Conservation (phyloP, 495 filamentous ascomycete genomes). For the Extremus antarcticus region DNA sequence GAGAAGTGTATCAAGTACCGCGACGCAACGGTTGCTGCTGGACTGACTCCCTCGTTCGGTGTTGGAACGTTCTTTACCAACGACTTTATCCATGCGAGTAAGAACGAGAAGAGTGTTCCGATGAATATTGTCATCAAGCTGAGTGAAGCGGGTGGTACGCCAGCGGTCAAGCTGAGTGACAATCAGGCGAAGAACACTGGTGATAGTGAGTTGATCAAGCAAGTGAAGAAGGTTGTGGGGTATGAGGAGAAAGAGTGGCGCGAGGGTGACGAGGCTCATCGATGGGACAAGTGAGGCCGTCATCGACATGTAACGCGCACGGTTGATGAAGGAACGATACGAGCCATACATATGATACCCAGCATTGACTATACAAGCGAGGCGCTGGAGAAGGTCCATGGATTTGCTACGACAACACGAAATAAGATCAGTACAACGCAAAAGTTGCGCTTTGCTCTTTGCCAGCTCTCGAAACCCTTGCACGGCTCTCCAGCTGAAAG, state of each 20-base stretch:
- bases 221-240: slow-evolving; percentile 74
- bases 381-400: not conserved
- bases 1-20: slow-evolving; percentile 88
- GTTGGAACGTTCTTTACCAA: slow-evolving; percentile 91
- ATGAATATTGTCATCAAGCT: slow-evolving; percentile 98
- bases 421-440: not conserved
- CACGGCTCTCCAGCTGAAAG: not conserved
- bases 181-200: slow-evolving; percentile 96
- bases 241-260: slow-evolving; percentile 79
- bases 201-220: slow-evolving; percentile 61
- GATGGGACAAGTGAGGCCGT: slow-evolving; percentile 47
- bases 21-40: slow-evolving; percentile 60
- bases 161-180: slow-evolving; percentile 91
- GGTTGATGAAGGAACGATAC: not conserved
- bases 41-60: slow-evolving; percentile 77
- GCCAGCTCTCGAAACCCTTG: not conserved
- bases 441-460: not conserved
- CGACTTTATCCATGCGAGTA: slow-evolving; percentile 57
- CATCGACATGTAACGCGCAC: not conserved
- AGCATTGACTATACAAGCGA: not conserved
- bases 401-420: not conserved
- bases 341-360: slow-evolving; percentile 5
- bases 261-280: slow-evolving; percentile 67
- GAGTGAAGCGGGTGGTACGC: slow-evolving; percentile 66
- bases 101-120: slow-evolving; percentile 73